phyloP scores from a whole-genome alignment of 768 basidiomycete species.

The Ramaria sp. region DNA sequence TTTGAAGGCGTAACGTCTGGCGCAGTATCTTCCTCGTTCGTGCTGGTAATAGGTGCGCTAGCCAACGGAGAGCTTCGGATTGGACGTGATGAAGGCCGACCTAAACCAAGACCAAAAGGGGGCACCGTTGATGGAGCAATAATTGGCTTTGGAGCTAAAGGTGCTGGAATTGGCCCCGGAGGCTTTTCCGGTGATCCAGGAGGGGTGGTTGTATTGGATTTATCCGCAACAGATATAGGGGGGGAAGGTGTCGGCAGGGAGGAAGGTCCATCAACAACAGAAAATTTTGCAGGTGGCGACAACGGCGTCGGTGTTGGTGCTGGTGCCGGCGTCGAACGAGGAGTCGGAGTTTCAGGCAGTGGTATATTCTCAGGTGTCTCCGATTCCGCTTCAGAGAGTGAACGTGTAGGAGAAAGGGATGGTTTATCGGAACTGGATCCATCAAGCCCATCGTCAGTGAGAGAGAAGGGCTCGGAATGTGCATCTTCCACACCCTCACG shows the following conservation, averaged over 20 bases:
- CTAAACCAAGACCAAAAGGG: slow-evolving; percentile 34
- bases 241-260: slow-evolving; percentile 7
- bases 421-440: slow-evolving; percentile 18
- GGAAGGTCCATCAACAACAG: slow-evolving; percentile 17
- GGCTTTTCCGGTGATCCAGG: slow-evolving; percentile 50
- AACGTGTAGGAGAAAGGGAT: neutral
- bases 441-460: neutral
- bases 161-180: slow-evolving; percentile 18
- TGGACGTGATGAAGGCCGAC: slow-evolving; percentile 50
- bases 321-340: slow-evolving; percentile 23
- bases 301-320: slow-evolving; percentile 17
- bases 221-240: slow-evolving; percentile 18
- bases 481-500: neutral
- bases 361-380: slow-evolving; percentile 28
- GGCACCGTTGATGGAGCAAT: slow-evolving; percentile 27
- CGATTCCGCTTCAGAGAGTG: slow-evolving; percentile 11
- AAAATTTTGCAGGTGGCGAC: slow-evolving; percentile 17
- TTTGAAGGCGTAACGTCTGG: neutral
- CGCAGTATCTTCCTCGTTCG: slow-evolving; percentile 29
- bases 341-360: slow-evolving; percentile 36
- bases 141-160: slow-evolving; percentile 20
- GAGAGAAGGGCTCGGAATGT: slow-evolving; percentile 26
- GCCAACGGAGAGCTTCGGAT: slow-evolving; percentile 72
- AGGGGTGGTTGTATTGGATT: slow-evolving; percentile 41
- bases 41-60: slow-evolving; percentile 35